Base-by-base conservation (phyloP, 2,329 filamentous ascomycete species). In the Arthrobotrys sinensis region DNA sequence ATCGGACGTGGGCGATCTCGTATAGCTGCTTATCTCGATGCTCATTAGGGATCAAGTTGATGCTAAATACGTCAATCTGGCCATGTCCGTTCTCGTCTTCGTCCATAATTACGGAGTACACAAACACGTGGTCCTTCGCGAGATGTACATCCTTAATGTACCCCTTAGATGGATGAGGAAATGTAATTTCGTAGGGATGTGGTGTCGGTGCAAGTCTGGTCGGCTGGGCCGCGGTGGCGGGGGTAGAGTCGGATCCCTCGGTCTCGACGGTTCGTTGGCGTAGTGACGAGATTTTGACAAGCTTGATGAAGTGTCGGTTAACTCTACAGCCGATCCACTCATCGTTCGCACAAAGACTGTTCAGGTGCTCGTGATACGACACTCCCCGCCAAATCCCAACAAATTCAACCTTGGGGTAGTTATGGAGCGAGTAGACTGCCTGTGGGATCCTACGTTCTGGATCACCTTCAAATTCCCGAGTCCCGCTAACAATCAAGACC, bases 61-160 rank as follows among this genome's bases (percentile, higher is more conserved):
- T 78, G 53, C 75, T 67, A 45, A 78, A 78, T 2, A 78, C 75
- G 52, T 78, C 75, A 7, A 78, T 64, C 36, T 78, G 67, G 1
- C 67, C 63, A 28, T 78, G 75, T 7, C 67, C 63, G 36, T 55
- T 67, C 21, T 67, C 63, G 16, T 67, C 66, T 16, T 72, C 67
- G 16, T 66, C 53, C 32, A 68, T 48, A 21, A 72, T 38, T 1
- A 72, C 67, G 4, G 67, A 67, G 14, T 78, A 78, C 12, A 78
- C 75, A 16, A 78, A 78, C 12, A 78, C 75, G 24, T 78, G 75
- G 7, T 78, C 57, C 38, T 78, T 78, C 14, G 67, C 52, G 1
- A 78, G 67, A 40, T 78, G 75, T 36, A 78, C 75, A 67, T 78
- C 75, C 19, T 78, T 78, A 46, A 78, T 78, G n/a, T 55, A 78